phyloP scores from a whole-genome alignment of 495 filamentous ascomycete species.

The Aspergillus cristatus region DNA sequence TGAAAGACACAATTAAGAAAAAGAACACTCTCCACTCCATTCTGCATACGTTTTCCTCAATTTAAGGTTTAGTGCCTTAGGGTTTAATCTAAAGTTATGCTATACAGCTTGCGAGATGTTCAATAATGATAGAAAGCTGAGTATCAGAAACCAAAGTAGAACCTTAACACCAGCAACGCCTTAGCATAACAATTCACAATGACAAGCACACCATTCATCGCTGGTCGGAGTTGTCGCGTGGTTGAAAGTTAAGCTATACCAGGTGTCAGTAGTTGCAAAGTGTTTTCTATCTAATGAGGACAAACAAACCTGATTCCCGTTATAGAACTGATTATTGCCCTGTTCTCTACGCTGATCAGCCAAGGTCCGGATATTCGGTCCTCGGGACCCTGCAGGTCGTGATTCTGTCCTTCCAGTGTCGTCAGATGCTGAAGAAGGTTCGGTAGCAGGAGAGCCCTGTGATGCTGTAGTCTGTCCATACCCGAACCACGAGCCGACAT shows the following conservation, averaged over 20 bases:
- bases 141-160: too few relatives aligned
- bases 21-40: too few relatives aligned
- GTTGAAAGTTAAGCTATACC: slow-evolving; percentile 63
- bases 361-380: slow-evolving; percentile 46
- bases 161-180: not conserved
- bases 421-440: slow-evolving; percentile 4
- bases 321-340: slow-evolving; percentile 64
- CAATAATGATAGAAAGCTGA: too few relatives aligned
- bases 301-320: slow-evolving; percentile 70
- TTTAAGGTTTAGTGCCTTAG: too few relatives aligned
- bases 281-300: not conserved
- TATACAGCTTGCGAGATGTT: too few relatives aligned
- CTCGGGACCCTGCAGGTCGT: slow-evolving; percentile 12
- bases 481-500: slow-evolving; percentile 50
- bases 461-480: slow-evolving; percentile 25
- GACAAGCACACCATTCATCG: slow-evolving; percentile 11
- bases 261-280: not conserved
- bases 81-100: too few relatives aligned
- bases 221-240: slow-evolving; percentile 51
- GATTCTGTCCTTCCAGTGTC: slow-evolving; percentile 7
- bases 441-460: too few relatives aligned
- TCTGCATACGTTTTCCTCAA: too few relatives aligned
- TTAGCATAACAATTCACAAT: slow-evolving; percentile 4
- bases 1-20: too few relatives aligned
- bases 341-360: slow-evolving; percentile 41